phyloP scores from a whole-genome alignment of 345 rosid genomes.

The Eucalyptus brandiana region DNA sequence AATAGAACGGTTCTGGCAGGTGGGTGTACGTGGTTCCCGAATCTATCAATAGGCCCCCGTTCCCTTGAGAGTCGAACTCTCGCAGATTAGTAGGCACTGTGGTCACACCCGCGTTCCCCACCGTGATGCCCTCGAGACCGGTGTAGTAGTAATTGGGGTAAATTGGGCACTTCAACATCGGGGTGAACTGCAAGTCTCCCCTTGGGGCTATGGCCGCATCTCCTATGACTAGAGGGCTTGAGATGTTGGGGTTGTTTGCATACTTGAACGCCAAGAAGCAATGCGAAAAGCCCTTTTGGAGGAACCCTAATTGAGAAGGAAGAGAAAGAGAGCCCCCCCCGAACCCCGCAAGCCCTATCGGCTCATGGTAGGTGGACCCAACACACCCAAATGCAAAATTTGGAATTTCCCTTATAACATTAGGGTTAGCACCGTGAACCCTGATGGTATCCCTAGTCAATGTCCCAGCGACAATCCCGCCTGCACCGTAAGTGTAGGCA shows the following conservation, averaged over 20 bases:
- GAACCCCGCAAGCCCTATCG: slow-evolving; percentile 82
- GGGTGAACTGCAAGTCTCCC: slow-evolving; percentile 53
- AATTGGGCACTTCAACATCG: slow-evolving; percentile 46
- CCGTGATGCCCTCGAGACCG: slow-evolving; percentile 50
- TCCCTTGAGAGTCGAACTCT: slow-evolving; percentile 62
- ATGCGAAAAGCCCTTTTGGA: slow-evolving; percentile 64
- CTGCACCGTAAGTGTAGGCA: slow-evolving; percentile 77
- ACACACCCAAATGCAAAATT: slow-evolving; percentile 64
- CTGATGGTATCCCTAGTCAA: slow-evolving; percentile 57
- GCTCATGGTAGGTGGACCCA: slow-evolving; percentile 56
- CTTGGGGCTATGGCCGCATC: slow-evolving; percentile 31
- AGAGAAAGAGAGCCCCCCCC: slow-evolving; percentile 72
- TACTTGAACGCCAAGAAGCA: slow-evolving; percentile 82
- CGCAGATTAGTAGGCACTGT: slow-evolving; percentile 38
- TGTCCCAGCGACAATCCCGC: slow-evolving; percentile 46
- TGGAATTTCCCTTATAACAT: slow-evolving; percentile 23
- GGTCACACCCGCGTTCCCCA: slow-evolving; percentile 24
- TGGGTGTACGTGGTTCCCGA: slow-evolving; percentile 90
- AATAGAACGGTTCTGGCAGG: slow-evolving; percentile 57
- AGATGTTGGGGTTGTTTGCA: slow-evolving; percentile 58
- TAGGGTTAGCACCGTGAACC: slow-evolving; percentile 21
- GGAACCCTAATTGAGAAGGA: slow-evolving; percentile 71
- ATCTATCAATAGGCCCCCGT: slow-evolving; percentile 78
- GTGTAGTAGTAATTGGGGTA: slow-evolving; percentile 68
- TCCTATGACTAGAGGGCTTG: slow-evolving; percentile 67